A percentile compares a stretch with the other conserved stretches of the same genome.
These are phyloP conservation scores for Acanthamoeba castellanii DNA, from an alignment of 208 protist genomes.

Conservation along the genomic window DNA sequence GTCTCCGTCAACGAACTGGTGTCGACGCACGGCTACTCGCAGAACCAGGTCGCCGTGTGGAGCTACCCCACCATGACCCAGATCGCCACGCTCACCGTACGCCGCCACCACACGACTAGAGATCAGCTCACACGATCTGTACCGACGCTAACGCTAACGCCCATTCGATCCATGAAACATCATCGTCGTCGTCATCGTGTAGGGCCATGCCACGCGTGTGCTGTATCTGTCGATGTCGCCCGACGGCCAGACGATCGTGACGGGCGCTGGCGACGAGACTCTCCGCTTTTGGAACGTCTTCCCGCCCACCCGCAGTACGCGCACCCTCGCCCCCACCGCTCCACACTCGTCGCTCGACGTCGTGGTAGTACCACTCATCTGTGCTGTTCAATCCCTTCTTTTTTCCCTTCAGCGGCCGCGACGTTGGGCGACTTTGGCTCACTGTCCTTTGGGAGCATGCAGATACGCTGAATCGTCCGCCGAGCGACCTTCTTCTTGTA, in stretches of 20 bases:
- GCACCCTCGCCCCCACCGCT: not conserved
- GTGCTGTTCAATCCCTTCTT: not conserved
- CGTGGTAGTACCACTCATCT: not conserved
- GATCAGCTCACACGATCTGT: no score
- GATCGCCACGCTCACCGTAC: constrained; percentile 89
- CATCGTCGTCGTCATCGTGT: not conserved
- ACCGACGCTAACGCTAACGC: no score
- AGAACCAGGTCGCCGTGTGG: constrained; percentile 91
- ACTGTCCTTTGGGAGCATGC: not conserved
- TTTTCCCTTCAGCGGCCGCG: not conserved
- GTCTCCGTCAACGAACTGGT: constrained; percentile 89
- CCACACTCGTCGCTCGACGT: not conserved
- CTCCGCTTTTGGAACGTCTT: constrained; percentile 94
- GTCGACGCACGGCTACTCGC: constrained; percentile 89
- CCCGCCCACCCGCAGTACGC: constrained; percentile 13
- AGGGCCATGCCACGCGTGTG: constrained; percentile 80
- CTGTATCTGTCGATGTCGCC: constrained; percentile 92
- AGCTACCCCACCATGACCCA: constrained; percentile 87
- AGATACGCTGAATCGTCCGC: not conserved
- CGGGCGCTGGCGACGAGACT: constrained; percentile 98
- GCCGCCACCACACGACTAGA: constrained; percentile 73
- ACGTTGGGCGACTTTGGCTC: constrained; percentile 12
- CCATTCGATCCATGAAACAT: no score
- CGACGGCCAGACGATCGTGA: constrained; percentile 93
- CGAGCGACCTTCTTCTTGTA: not conserved